Evolutionary conservation across 2,329 filamentous ascomycete genomes (phyloP), one percentile per base, ranked within the genome.

Genomic region (Drechslerella coelobrocha): DNA sequence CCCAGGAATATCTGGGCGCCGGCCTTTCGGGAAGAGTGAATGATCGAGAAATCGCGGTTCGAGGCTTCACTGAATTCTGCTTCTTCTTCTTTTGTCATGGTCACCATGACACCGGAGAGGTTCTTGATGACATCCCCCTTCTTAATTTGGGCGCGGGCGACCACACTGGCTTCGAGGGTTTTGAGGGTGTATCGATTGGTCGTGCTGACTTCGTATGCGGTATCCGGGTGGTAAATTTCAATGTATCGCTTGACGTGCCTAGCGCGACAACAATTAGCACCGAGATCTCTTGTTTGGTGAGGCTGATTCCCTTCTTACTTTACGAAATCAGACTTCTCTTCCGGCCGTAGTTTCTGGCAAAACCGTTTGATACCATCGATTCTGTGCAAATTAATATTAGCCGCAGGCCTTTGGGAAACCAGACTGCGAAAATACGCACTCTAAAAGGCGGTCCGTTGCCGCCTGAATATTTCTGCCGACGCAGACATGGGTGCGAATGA

Each of bases 161-260:
- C 90, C 48, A 97, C 86, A 19, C 90, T 88, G 9, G 94, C 94
- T 79, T 99, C 94, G 73, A 95, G 90, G 27, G 88, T 90, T 59
- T 87, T 88, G 73, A 97, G 92, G 3, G 92, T 96, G 80, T 97
- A 99, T 59, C 94, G 88, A 78, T 97, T 97, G 34, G 94, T 97
- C 1, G 87, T 90, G 17, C 90, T 89, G 75, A 99, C 92, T 78
- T 99, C 94, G 80, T 94, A 97, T 0, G 93, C 91, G 76, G 91
- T 97, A 75, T 97, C 93, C 2, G 92, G 90, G 41, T 93, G 84
- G 80, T 97, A 97, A 73, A 97, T 93, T 73, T 90, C 89, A 78
- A 95, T 87, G 79, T 99, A 99, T 76, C 92, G 91, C 74, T 89
- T 89, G 73, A 97, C 82, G 78, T 99, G 94, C 24, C 75, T 76